Conservation (phyloP, 2,329 filamentous ascomycete genomes). For the Cladophialophora carrionii region DNA sequence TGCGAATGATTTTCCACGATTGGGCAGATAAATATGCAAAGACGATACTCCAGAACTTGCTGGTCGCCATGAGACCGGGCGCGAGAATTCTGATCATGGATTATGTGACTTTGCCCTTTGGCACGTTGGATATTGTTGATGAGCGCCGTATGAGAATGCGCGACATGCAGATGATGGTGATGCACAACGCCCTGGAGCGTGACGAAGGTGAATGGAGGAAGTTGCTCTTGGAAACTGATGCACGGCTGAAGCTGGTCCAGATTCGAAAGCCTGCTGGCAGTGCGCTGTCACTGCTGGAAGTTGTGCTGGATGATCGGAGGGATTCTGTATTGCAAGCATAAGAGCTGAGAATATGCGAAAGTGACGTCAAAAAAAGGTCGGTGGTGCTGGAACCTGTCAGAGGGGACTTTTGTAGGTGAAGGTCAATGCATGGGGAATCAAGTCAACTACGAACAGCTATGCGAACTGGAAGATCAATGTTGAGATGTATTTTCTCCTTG, state of each 20-base stretch:
- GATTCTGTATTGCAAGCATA: constrained; percentile 10
- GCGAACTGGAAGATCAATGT: too few relatives aligned
- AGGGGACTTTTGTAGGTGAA: too few relatives aligned
- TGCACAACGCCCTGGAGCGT: constrained; percentile 59
- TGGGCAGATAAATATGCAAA: constrained; percentile 60
- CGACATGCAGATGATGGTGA: constrained; percentile 50
- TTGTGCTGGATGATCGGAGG: constrained; percentile 12
- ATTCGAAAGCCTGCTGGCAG: constrained; percentile 21
- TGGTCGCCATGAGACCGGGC: constrained; percentile 61
- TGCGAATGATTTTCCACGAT: constrained; percentile 66
- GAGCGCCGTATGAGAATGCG: constrained; percentile 21
- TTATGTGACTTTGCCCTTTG: constrained; percentile 40
- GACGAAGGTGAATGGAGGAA: constrained; percentile 52
- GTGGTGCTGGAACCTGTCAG: too few relatives aligned
- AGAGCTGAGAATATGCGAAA: not conserved
- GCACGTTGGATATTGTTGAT: constrained; percentile 13
- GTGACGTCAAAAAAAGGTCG: too few relatives aligned
- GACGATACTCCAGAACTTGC: constrained; percentile 55
- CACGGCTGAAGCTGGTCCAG: constrained; percentile 43
- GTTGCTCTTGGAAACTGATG: constrained; percentile 51
- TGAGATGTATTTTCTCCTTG: too few relatives aligned
- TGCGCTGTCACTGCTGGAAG: constrained; percentile 21
- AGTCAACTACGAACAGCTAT: too few relatives aligned
- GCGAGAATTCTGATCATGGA: constrained; percentile 53
- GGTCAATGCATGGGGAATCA: too few relatives aligned